A percentile compares a stretch with the other conserved stretches of the same genome.
phyloP scores from a whole-genome alignment of 495 filamentous ascomycete species.

The Opeltia flavorubescens region DNA sequence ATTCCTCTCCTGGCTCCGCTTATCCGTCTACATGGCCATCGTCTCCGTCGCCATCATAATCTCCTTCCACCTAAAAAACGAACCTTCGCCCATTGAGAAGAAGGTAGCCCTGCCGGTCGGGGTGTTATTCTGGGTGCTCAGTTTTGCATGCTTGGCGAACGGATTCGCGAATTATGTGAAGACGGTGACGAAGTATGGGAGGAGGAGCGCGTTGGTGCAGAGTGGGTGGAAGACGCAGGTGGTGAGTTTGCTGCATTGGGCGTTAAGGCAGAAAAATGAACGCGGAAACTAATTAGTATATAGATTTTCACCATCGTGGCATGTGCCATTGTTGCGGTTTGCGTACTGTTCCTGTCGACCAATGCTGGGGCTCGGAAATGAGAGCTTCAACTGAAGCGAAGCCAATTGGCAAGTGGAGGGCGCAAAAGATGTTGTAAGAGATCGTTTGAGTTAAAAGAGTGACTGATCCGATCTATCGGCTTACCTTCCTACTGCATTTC shows the following conservation, averaged over 20 bases:
- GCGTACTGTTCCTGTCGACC: constrained; percentile 50
- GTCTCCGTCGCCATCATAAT: constrained; percentile 81
- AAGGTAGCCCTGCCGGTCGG: constrained; percentile 73
- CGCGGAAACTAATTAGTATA: background rate
- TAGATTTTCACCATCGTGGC: constrained; percentile 63
- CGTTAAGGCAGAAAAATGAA: background rate
- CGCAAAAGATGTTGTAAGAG: too few species aligned
- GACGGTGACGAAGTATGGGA: constrained; percentile 73
- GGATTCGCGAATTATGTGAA: constrained; percentile 80
- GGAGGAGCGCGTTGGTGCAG: constrained; percentile 72
- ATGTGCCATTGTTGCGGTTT: constrained; percentile 67
- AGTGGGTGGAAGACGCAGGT: constrained; percentile 85
- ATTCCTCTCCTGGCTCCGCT: constrained; percentile 88
- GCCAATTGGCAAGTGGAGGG: too few species aligned
- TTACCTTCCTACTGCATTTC: too few species aligned
- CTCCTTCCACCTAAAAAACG: constrained; percentile 75
- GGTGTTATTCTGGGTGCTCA: constrained; percentile 73
- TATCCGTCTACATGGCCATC: constrained; percentile 81
- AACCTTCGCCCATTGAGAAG: constrained; percentile 55
- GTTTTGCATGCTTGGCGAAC: constrained; percentile 55
- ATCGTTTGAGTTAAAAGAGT: too few species aligned
- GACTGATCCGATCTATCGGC: too few species aligned
- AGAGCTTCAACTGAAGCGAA: background rate
- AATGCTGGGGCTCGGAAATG: constrained; percentile 20
- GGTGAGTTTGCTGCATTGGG: constrained; percentile 31